phyloP scores from a whole-genome alignment of 2,329 filamentous ascomycete genomes.

The Penicillium sp. region DNA sequence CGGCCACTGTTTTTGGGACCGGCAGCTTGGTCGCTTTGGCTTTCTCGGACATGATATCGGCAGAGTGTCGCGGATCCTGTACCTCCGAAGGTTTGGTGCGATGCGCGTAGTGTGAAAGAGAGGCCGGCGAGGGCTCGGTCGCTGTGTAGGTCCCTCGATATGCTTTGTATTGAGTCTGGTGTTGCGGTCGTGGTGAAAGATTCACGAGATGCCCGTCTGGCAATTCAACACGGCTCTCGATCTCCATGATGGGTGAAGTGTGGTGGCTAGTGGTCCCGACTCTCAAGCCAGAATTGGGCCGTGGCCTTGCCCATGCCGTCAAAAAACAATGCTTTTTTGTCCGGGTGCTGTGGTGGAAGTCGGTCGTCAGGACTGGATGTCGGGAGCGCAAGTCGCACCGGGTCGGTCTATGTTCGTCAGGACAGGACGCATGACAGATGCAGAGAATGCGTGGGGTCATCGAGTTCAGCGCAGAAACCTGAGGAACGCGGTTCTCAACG shows the following conservation, averaged over 20 bases:
- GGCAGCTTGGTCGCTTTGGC: conserved; percentile 31
- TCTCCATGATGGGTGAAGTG: conserved; percentile 25
- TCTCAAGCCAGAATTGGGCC: conserved; percentile 16
- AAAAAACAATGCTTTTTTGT: neutral
- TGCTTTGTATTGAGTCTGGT: conserved; percentile 16
- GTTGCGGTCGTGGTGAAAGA: conserved; percentile 26
- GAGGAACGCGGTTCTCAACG: conserved; percentile 9
- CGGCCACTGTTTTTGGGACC: conserved; percentile 22
- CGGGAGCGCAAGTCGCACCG: neutral
- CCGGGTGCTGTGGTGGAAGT: neutral
- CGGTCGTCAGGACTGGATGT: conserved; percentile 5
- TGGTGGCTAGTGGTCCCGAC: conserved; percentile 11
- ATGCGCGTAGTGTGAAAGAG: conserved; percentile 6
- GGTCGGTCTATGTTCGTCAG: conserved; percentile 3
- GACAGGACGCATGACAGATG: conserved; percentile 7
- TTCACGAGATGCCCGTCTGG: conserved; percentile 32
- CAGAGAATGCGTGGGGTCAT: conserved; percentile 10
- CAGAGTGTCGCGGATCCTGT: conserved; percentile 5
- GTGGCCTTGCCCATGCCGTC: conserved; percentile 20
- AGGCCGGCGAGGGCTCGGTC: conserved; percentile 9
- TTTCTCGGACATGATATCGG: conserved; percentile 16
- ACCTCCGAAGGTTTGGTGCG: conserved; percentile 8
- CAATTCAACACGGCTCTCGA: conserved; percentile 24
- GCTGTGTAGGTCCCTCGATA: conserved; percentile 17
- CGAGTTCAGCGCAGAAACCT: conserved; percentile 2